Base-by-base conservation (phyloP, 352 stramenopile genomes). In the Phytopythium sindhum region DNA sequence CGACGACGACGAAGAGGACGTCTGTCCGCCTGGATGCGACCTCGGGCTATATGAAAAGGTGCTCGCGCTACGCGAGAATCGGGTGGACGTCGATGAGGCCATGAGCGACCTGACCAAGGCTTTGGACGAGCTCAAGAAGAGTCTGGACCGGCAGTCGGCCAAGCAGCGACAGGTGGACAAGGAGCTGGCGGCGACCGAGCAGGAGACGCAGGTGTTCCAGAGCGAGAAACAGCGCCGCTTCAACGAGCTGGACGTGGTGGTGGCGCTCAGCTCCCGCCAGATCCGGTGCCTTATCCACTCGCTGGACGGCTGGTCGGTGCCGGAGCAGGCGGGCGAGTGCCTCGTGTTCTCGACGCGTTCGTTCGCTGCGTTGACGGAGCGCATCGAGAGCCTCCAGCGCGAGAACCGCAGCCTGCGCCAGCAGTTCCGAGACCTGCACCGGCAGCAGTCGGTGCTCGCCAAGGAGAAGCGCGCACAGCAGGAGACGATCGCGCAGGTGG, bases 171-270 rank as follows among this genome's bases (percentile, higher is more conserved):
- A 97, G 56, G 96, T 98, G 50, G 89, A 97, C 70, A 98, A 98
- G 74, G 93, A 98, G 53, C 72, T 97, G 1, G 81, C 91, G 41
- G 78, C 77, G 19, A 97, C 88, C 4, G 85, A 95, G 58, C 75
- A 81, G 42, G 92, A 98, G 57, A 96, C 98, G 37, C 87, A 92
- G 66, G 73, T 80, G 28, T 98, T 98, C 67, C 93, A 98, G 68
- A 93, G 84, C 53, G 91, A 98, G 67, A 98, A 98, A 72, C 95
- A 98, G 75, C 80, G 69, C 61, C 81, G 83, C n/a, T 95, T 95
- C 68, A 97, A 96, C 53, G 76, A 96, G 61, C 66, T 97, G 11
- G 82, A 95, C 35, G 80, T 96, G n/a, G 79, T 92, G 11, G 68
- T 96, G 12, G 72, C 85, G 19, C 74, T 97, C 14, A 90, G 76